A percentile compares a stretch with the other conserved stretches of the same genome.
phyloP scores from a whole-genome alignment of 495 filamentous ascomycete genomes.

The Bryoglossum gracile region DNA sequence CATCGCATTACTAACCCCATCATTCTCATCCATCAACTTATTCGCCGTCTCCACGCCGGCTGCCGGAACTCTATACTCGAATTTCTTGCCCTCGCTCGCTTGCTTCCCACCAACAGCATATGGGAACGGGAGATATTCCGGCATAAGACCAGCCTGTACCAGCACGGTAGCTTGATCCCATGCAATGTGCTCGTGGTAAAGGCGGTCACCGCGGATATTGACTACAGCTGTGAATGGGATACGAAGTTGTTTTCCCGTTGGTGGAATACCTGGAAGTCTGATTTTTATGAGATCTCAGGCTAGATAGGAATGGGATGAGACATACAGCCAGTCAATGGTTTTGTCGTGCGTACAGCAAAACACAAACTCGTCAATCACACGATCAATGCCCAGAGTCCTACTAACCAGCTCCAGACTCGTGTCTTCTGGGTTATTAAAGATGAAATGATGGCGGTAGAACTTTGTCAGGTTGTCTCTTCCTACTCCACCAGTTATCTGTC shows the following conservation, averaged over 20 bases:
- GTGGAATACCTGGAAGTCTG: slow-evolving; percentile 58
- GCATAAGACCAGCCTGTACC: slow-evolving; percentile 65
- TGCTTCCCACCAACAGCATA: slow-evolving; percentile 39
- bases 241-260: slow-evolving; percentile 60
- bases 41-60: slow-evolving; percentile 58
- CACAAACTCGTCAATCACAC: slow-evolving; percentile 48
- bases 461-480: slow-evolving; percentile 53
- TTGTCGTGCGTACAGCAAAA: slow-evolving; percentile 61
- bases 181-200: slow-evolving; percentile 78
- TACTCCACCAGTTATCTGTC: slow-evolving; percentile 56
- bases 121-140: slow-evolving; percentile 51
- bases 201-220: slow-evolving; percentile 60
- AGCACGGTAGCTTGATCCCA: slow-evolving; percentile 86
- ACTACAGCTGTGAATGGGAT: slow-evolving; percentile 71
- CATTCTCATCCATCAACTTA: slow-evolving; percentile 58
- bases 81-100: slow-evolving; percentile 31
- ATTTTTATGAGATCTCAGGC: no score
- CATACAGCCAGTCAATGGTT: slow-evolving; percentile 64
- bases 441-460: slow-evolving; percentile 74
- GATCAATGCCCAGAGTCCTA: slow-evolving; percentile 55
- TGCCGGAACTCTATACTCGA: slow-evolving; percentile 62
- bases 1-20: slow-evolving; percentile 56
- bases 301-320: slow-evolving; percentile 41
- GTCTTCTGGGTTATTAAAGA: slow-evolving; percentile 58
- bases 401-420: slow-evolving; percentile 62